Evolutionary conservation across 2,329 filamentous ascomycete species (phyloP).

Genomic region (Ophiocordyceps robertsii): DNA sequence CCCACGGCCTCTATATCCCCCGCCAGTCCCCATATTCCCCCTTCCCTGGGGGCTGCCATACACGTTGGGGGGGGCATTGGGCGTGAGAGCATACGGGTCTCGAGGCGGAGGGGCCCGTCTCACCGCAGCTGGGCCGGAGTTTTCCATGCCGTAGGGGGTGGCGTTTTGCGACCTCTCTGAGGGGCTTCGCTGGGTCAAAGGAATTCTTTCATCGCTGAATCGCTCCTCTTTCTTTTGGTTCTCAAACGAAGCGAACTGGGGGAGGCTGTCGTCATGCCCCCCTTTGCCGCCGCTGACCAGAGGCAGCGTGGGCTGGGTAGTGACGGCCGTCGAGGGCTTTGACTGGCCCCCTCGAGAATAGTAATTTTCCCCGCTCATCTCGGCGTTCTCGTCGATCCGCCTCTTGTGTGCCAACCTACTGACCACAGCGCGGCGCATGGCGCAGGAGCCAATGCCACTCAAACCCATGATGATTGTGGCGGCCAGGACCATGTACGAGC

Average conservation of each 20-base stretch:
- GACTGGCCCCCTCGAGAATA: conserved; percentile 57
- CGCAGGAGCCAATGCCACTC: conserved; percentile 76
- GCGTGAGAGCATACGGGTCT: conserved; percentile 54
- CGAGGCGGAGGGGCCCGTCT: conserved; percentile 22
- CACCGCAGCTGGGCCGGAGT: neutral
- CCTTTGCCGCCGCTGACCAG: conserved; percentile 40
- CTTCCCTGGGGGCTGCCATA: conserved; percentile 41
- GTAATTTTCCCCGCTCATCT: conserved; percentile 93
- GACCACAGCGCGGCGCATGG: conserved; percentile 85
- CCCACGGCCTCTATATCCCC: conserved; percentile 29
- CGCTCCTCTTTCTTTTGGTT: conserved; percentile 48
- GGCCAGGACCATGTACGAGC: conserved; percentile 82
- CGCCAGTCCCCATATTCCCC: conserved; percentile 23
- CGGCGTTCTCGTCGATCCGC: conserved; percentile 82
- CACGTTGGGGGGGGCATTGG: conserved; percentile 26
- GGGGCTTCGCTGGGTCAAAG: conserved; percentile 52
- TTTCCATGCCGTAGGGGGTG: too few species aligned
- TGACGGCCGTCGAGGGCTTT: conserved; percentile 27
- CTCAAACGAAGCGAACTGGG: conserved; percentile 53
- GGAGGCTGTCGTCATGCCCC: conserved; percentile 33
- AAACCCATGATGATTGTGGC: conserved; percentile 76
- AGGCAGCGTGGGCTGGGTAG: conserved; percentile 45
- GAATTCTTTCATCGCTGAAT: conserved; percentile 56
- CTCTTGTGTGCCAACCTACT: conserved; percentile 87
- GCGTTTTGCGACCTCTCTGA: too few species aligned